phyloP scores from a whole-genome alignment of 176 grass and related monocot species.

The Cocos nucifera region DNA sequence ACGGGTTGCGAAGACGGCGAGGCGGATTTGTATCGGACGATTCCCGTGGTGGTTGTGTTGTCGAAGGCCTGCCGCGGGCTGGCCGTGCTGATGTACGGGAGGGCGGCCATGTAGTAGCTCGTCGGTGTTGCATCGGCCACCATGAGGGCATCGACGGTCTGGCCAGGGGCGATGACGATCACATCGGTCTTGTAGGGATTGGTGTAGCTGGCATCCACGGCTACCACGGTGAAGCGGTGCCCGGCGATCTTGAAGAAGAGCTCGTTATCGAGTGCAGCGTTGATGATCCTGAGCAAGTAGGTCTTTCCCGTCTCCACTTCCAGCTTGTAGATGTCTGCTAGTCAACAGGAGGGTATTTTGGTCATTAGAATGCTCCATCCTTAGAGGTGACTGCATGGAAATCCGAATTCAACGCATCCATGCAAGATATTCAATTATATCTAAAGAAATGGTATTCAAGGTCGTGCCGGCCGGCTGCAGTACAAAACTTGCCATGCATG shows the following conservation, averaged over 20 bases:
- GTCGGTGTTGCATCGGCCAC: conserved; percentile 24
- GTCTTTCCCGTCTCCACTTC: conserved; percentile 31
- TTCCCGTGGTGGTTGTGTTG: conserved; percentile 22
- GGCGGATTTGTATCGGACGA: conserved; percentile 29
- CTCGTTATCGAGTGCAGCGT: conserved; percentile 58
- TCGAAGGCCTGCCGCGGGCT: neutral
- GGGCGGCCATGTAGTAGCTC: conserved; percentile 43
- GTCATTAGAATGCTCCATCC: no score
- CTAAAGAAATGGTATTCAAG: no score
- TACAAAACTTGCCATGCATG: no score
- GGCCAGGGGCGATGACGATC: conserved; percentile 51
- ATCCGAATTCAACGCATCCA: no score
- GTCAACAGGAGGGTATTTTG: no score
- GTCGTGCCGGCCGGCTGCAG: no score
- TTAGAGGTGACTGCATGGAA: no score
- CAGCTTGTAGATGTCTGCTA: conserved; percentile 32
- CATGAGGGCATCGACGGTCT: conserved; percentile 71
- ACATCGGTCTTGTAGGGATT: conserved; percentile 46
- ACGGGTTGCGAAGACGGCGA: neutral
- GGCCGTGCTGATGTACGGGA: conserved; percentile 33
- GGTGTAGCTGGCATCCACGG: conserved; percentile 61
- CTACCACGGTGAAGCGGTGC: conserved; percentile 57
- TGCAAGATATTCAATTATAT: no score
- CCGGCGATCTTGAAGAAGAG: conserved; percentile 67
- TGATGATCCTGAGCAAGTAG: conserved; percentile 63